Percentiles rank a stretch among this genome's conserved stretches.
Evolutionary conservation across 768 basidiomycete species (phyloP).

Genomic region (Auricularia sp.): DNA sequence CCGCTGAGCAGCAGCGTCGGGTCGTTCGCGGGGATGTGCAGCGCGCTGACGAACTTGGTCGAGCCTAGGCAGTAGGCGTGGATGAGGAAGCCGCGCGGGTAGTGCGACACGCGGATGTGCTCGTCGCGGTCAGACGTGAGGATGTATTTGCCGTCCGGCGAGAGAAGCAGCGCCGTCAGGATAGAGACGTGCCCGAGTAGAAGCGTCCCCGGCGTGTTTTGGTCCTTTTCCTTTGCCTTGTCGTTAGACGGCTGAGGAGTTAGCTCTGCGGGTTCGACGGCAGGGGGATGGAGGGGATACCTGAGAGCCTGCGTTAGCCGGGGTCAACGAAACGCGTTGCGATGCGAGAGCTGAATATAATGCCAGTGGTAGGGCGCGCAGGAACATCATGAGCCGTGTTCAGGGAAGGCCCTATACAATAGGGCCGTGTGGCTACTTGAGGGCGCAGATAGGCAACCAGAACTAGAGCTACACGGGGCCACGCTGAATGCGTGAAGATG

Average conservation of each 20-base stretch:
- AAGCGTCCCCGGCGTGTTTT: slow-evolving; percentile 42
- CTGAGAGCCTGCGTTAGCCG: slow-evolving; percentile 23
- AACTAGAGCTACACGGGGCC: too few species aligned
- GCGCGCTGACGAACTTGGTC: slow-evolving; percentile 71
- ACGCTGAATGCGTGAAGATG: too few species aligned
- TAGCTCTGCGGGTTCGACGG: slow-evolving; percentile 14
- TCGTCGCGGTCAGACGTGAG: slow-evolving; percentile 92
- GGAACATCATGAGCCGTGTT: neutral
- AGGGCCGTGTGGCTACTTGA: too few species aligned
- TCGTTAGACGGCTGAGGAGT: slow-evolving; percentile 11
- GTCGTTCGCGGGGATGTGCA: slow-evolving; percentile 51
- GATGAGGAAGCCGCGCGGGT: slow-evolving; percentile 74
- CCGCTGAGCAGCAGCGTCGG: slow-evolving; percentile 61
- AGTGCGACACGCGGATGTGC: slow-evolving; percentile 88
- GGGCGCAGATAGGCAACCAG: too few species aligned
- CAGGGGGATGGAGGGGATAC: slow-evolving; percentile 44
- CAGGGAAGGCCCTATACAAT: too few species aligned
- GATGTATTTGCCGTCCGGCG: slow-evolving; percentile 60
- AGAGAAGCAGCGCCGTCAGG: slow-evolving; percentile 60
- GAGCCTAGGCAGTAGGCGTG: slow-evolving; percentile 76
- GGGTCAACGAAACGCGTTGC: neutral
- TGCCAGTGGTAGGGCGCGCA: neutral
- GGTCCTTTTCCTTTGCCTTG: slow-evolving; percentile 42
- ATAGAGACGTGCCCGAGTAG: slow-evolving; percentile 85
- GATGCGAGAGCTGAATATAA: neutral